phyloP scores from a whole-genome alignment of 2,329 filamentous ascomycete genomes.

The Tolypocladium paradoxum region DNA sequence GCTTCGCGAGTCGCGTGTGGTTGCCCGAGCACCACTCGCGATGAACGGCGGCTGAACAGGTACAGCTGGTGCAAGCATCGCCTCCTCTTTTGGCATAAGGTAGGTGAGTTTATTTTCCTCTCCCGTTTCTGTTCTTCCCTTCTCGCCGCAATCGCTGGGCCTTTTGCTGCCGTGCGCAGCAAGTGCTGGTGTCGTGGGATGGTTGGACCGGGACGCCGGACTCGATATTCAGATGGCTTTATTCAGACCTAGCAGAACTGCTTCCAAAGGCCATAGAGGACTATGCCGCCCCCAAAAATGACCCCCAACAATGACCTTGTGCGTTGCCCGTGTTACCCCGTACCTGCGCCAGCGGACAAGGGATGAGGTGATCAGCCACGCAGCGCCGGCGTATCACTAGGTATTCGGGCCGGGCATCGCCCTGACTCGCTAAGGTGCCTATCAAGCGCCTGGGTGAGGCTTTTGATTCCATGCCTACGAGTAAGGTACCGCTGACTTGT shows the following conservation, averaged over 20 bases:
- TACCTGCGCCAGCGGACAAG: not conserved
- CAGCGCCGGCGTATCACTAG: not conserved
- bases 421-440: not conserved
- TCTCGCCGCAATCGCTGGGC: not conserved
- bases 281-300: not conserved
- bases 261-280: not conserved
- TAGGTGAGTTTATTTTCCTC: no score
- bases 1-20: no score
- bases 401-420: not conserved
- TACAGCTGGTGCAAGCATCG: no score
- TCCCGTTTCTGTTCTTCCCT: not conserved
- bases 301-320: no score
- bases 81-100: no score
- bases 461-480: not conserved
- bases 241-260: not conserved
- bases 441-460: not conserved
- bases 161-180: not conserved
- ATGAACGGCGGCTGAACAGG: not conserved
- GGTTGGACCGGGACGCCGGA: no score
- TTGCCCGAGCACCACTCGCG: not conserved
- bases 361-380: not conserved
- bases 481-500: no score
- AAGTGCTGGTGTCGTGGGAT: no score
- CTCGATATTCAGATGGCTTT: no score
- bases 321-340: not conserved